Conservation (phyloP, 208 protist genomes). For the Acanthamoeba sp. region DNA sequence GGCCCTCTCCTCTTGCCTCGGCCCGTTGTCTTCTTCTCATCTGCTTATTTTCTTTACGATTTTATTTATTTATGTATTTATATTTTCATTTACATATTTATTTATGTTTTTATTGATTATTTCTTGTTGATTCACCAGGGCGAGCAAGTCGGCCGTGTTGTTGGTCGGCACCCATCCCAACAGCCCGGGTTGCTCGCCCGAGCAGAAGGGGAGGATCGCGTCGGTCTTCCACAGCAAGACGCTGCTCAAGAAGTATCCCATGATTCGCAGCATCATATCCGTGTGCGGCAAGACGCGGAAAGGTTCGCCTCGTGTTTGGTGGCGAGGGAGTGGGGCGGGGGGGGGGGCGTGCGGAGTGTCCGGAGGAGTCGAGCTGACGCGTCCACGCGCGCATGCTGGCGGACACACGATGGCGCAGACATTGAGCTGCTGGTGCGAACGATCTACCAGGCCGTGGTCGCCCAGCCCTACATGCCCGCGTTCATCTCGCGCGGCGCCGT, state of each 20-base stretch:
- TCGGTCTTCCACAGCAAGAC: constrained; percentile 26
- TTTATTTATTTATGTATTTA: too few relatives aligned
- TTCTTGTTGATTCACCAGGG: background rate
- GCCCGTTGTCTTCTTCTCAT: background rate
- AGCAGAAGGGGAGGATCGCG: constrained; percentile 48
- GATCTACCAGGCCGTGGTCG: constrained; percentile 29
- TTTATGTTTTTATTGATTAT: background rate
- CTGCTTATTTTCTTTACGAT: too few relatives aligned
- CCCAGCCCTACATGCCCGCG: constrained; percentile 61
- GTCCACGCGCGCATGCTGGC: background rate
- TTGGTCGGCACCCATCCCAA: constrained; percentile 52
- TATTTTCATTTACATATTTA: too few relatives aligned
- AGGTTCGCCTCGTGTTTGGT: background rate
- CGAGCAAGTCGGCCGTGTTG: constrained; percentile 44
- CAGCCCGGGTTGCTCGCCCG: background rate
- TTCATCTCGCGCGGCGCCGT: constrained; percentile 63
- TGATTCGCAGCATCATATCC: constrained; percentile 23
- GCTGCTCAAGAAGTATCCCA: constrained; percentile 60
- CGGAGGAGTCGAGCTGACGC: background rate
- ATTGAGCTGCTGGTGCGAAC: background rate
- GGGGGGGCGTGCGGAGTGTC: too few relatives aligned
- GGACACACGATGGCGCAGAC: background rate
- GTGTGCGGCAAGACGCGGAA: constrained; percentile 19
- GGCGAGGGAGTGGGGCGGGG: too few relatives aligned
- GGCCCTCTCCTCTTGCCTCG: background rate